Evolutionary conservation across 352 stramenopile species (phyloP).

Genomic region (Phytophthora aleatoria): DNA sequence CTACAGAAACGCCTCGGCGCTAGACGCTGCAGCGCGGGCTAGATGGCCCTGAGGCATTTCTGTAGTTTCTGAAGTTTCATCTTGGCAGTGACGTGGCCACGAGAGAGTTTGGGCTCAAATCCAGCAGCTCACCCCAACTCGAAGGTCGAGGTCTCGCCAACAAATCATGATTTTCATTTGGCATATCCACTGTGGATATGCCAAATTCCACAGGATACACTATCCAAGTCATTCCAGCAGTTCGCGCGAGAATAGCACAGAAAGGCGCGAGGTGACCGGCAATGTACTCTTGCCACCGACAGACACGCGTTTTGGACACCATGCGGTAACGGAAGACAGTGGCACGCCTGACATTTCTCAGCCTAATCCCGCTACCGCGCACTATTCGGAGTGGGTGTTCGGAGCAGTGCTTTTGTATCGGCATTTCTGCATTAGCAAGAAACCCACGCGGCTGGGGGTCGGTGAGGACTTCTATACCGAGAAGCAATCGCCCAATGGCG

Average conservation of each 20-base stretch:
- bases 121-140: background rate
- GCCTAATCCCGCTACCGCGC: constrained; percentile 13
- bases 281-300: constrained; percentile 10
- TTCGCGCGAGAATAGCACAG: constrained; percentile 1
- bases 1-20: no score
- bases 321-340: constrained; percentile 24
- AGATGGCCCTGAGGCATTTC: background rate
- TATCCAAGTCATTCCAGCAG: background rate
- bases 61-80: constrained; percentile 2
- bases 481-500: constrained; percentile 4
- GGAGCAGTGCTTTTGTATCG: constrained; percentile 11
- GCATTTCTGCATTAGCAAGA: constrained; percentile 27
- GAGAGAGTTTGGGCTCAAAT: background rate
- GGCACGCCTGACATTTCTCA: constrained; percentile 26
- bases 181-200: background rate
- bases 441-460: background rate
- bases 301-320: constrained; percentile 4
- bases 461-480: constrained; percentile 6
- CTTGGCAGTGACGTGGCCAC: background rate
- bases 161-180: background rate
- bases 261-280: constrained; percentile 1
- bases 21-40: no score
- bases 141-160: no score
- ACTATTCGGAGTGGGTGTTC: constrained; percentile 12
- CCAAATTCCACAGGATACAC: background rate